Evolutionary conservation across 2,329 filamentous ascomycete genomes (phyloP).

Genomic region (Fusarium aywerte): DNA sequence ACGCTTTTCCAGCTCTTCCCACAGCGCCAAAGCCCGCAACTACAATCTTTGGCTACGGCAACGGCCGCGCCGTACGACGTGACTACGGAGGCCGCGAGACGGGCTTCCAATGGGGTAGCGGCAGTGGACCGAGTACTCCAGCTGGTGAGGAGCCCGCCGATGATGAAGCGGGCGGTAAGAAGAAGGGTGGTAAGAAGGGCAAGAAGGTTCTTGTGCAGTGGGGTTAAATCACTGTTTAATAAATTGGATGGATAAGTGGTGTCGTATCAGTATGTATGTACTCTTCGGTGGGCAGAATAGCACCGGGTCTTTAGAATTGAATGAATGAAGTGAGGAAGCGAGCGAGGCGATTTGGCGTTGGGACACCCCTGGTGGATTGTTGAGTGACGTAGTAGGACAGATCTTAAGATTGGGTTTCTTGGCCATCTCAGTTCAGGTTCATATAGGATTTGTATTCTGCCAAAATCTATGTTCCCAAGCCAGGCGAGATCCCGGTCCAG

Average conservation of each 20-base stretch:
- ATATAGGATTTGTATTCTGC: no score
- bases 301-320: neutral
- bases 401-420: neutral
- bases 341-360: conserved; percentile 1
- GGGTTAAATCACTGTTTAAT: conserved; percentile 56
- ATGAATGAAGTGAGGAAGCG: conserved; percentile 1
- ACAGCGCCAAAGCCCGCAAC: conserved; percentile 75
- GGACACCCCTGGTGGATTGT: neutral
- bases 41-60: conserved; percentile 71
- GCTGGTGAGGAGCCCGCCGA: conserved; percentile 45
- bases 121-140: conserved; percentile 37
- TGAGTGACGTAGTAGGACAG: neutral
- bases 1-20: conserved; percentile 86
- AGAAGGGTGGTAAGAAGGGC: conserved; percentile 68
- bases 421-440: neutral
- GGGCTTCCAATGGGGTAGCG: conserved; percentile 64
- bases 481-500: neutral
- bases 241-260: neutral
- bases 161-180: conserved; percentile 54
- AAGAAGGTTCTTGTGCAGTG: conserved; percentile 72
- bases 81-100: conserved; percentile 62
- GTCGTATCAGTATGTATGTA: neutral
- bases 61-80: conserved; percentile 62
- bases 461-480: no score
- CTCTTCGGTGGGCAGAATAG: neutral